Evolutionary conservation across 2,329 filamentous ascomycete genomes (phyloP).

Genomic region (Mycogone perniciosa): DNA sequence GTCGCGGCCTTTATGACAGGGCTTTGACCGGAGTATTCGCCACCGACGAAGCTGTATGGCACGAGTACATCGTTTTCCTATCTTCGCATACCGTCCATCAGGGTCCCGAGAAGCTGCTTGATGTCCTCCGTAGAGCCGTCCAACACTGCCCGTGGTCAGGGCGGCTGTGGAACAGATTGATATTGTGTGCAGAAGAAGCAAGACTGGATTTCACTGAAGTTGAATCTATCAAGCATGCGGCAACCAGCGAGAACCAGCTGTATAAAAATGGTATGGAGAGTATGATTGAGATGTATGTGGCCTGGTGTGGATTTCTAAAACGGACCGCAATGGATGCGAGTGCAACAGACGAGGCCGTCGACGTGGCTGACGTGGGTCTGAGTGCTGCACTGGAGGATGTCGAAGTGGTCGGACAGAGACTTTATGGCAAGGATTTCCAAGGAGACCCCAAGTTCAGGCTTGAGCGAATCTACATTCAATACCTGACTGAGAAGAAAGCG

Average conservation of each 20-base stretch:
- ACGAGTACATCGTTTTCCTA: conserved; percentile 76
- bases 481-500: conserved; percentile 76
- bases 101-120: conserved; percentile 46
- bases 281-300: conserved; percentile 82
- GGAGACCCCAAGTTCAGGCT: conserved; percentile 87
- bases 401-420: conserved; percentile 66
- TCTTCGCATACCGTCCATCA: conserved; percentile 34
- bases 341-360: conserved; percentile 73
- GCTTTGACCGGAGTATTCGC: conserved; percentile 65
- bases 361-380: conserved; percentile 86
- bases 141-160: conserved; percentile 93
- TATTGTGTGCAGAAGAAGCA: conserved; percentile 76
- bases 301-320: conserved; percentile 92
- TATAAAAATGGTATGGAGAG: conserved; percentile 82
- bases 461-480: conserved; percentile 88
- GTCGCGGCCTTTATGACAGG: conserved; percentile 67
- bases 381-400: conserved; percentile 81
- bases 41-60: conserved; percentile 70
- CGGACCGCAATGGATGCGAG: conserved; percentile 71
- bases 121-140: conserved; percentile 74
- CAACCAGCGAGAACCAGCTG: conserved; percentile 77
- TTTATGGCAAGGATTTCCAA: conserved; percentile 67
- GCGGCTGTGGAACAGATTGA: conserved; percentile 80
- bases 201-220: conserved; percentile 71
- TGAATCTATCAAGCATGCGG: conserved; percentile 84